Conservation (phyloP, 768 basidiomycete genomes). For the Mycena metata region DNA sequence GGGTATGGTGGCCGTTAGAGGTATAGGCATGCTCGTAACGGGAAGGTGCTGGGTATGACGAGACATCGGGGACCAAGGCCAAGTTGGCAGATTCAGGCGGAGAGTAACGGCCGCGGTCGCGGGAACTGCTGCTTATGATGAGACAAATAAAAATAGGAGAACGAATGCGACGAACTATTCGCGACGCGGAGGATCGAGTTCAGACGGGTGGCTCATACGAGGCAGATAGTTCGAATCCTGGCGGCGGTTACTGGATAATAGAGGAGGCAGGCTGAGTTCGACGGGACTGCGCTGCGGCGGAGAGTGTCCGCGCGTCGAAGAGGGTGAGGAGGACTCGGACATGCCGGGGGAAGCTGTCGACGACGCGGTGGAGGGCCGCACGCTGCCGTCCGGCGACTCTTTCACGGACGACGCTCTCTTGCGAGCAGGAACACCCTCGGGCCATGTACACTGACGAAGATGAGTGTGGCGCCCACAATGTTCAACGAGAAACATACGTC, state of each 20-base stretch:
- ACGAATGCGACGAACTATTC: slow-evolving; percentile 32
- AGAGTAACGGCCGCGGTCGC: slow-evolving; percentile 61
- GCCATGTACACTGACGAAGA: slow-evolving; percentile 80
- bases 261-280: slow-evolving; percentile 54
- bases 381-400: slow-evolving; percentile 66
- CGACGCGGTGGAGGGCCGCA: slow-evolving; percentile 72
- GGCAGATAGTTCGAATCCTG: slow-evolving; percentile 36
- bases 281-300: slow-evolving; percentile 68
- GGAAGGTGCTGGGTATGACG: slow-evolving; percentile 60
- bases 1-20: slow-evolving; percentile 15
- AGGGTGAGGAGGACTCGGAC: slow-evolving; percentile 80
- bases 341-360: slow-evolving; percentile 72
- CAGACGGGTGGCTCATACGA: slow-evolving; percentile 24
- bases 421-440: slow-evolving; percentile 79
- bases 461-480: slow-evolving; percentile 2
- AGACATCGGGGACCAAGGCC: slow-evolving; percentile 72
- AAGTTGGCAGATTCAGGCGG: slow-evolving; percentile 61
- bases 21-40: slow-evolving; percentile 21
- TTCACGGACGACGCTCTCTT: slow-evolving; percentile 74
- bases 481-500: slow-evolving; percentile 64
- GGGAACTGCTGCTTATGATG: slow-evolving; percentile 39
- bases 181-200: slow-evolving; percentile 33
- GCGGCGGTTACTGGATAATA: slow-evolving; percentile 54
- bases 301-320: slow-evolving; percentile 71
- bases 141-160: slow-evolving; percentile 28